These are phyloP conservation scores for Thymus mandschuricus DNA, from an alignment of 257 asterid genomes.

Conservation along the genomic window DNA sequence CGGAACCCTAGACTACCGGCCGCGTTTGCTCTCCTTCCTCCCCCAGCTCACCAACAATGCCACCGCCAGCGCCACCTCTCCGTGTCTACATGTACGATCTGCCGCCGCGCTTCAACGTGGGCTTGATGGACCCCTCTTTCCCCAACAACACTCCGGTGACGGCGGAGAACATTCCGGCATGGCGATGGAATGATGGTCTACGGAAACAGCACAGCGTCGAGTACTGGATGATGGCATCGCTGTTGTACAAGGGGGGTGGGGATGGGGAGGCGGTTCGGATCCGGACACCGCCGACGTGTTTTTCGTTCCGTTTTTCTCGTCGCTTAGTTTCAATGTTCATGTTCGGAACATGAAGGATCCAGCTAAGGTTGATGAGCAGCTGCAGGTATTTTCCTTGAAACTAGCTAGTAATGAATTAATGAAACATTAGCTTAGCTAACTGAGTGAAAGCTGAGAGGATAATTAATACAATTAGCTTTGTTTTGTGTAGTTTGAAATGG, in stretches of 20 bases:
- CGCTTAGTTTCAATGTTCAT: constrained; percentile 68
- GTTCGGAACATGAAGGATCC: constrained; percentile 64
- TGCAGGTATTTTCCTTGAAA: constrained; percentile 60
- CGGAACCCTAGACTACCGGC: constrained; percentile 50
- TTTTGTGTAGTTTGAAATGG: constrained; percentile 61
- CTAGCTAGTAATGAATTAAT: neutral
- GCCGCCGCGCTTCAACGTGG: constrained; percentile 58
- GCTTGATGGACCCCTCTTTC: constrained; percentile 47
- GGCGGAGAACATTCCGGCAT: constrained; percentile 44
- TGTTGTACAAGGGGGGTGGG: constrained; percentile 40
- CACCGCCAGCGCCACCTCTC: constrained; percentile 43
- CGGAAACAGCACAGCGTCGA: constrained; percentile 58
- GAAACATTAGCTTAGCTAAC: too few relatives aligned
- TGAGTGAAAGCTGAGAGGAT: too few relatives aligned
- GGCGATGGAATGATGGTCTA: constrained; percentile 56
- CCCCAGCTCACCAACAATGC: constrained; percentile 45
- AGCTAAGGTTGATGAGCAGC: constrained; percentile 62
- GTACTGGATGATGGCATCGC: constrained; percentile 71
- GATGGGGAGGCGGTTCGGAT: constrained; percentile 71
- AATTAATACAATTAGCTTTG: constrained; percentile 20
- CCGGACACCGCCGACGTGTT: constrained; percentile 77
- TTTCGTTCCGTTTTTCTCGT: constrained; percentile 90
- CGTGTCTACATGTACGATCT: constrained; percentile 62
- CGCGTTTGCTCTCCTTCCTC: constrained; percentile 40
- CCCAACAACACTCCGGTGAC: constrained; percentile 39